Evolutionary conservation across 345 rosid species (phyloP).

Genomic region (Salix arbutifolia): DNA sequence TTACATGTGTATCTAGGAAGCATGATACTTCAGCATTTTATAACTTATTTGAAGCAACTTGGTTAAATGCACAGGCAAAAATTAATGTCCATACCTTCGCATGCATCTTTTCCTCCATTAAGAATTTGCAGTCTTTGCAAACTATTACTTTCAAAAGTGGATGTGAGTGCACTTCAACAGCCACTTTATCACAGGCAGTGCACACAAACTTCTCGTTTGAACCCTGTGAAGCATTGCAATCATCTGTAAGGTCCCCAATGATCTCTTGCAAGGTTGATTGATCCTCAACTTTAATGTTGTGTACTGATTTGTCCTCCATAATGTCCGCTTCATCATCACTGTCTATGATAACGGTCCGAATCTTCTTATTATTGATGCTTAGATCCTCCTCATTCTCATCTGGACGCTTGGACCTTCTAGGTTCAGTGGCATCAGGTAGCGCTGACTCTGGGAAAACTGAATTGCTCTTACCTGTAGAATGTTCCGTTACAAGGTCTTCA

Average conservation of each 20-base stretch:
- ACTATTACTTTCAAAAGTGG: conserved; percentile 79
- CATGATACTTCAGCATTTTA: not conserved
- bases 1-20: not conserved
- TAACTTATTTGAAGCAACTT: not conserved
- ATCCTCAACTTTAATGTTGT: conserved; percentile 24
- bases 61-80: not conserved
- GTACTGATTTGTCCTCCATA: conserved; percentile 25
- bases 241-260: conserved; percentile 12
- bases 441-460: conserved; percentile 28
- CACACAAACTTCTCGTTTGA: conserved; percentile 48
- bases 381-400: conserved; percentile 41
- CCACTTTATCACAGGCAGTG: conserved; percentile 68
- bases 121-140: conserved; percentile 77
- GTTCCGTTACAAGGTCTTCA: conserved; percentile 23
- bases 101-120: conserved; percentile 55
- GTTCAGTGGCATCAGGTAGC: conserved; percentile 25
- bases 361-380: conserved; percentile 39
- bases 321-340: conserved; percentile 42
- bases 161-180: conserved; percentile 66
- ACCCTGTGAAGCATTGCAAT: conserved; percentile 26
- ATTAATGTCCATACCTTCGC: conserved; percentile 51
- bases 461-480: conserved; percentile 28
- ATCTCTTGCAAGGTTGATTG: conserved; percentile 26
- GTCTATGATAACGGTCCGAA: conserved; percentile 32
- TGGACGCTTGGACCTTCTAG: conserved; percentile 37